These are phyloP conservation scores for Pleurotus djamor DNA, from an alignment of 768 basidiomycete genomes.

Conservation along the genomic window DNA sequence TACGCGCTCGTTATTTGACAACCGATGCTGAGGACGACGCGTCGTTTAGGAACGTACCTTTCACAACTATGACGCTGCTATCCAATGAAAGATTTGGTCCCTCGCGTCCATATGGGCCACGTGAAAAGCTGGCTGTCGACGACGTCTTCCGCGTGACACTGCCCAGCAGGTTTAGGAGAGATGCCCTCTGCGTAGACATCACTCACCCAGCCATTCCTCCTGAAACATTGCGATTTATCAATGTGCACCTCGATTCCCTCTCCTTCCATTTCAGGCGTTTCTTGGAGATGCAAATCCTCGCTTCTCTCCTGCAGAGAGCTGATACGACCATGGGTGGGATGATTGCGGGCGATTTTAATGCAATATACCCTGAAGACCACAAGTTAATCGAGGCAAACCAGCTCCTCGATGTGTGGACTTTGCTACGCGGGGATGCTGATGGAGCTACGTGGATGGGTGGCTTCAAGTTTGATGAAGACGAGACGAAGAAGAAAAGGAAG, in stretches of 20 bases:
- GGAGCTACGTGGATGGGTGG: slow-evolving; percentile 38
- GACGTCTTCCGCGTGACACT: slow-evolving; percentile 25
- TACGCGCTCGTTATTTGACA: slow-evolving; percentile 27
- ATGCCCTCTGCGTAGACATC: slow-evolving; percentile 35
- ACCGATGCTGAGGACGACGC: slow-evolving; percentile 36
- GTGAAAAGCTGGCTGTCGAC: slow-evolving; percentile 22
- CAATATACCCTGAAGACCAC: slow-evolving; percentile 33
- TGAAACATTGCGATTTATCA: slow-evolving; percentile 28
- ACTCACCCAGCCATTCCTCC: slow-evolving; percentile 17
- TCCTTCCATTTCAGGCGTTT: slow-evolving; percentile 19
- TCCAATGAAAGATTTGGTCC: slow-evolving; percentile 26
- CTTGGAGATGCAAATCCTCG: slow-evolving; percentile 29
- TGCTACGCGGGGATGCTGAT: slow-evolving; percentile 25
- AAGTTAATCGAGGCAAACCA: slow-evolving; percentile 29
- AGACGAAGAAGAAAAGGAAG: slow-evolving; percentile 24
- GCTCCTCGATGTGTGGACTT: slow-evolving; percentile 41
- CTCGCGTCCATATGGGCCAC: slow-evolving; percentile 15
- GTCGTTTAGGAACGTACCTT: slow-evolving; percentile 27
- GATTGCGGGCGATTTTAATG: slow-evolving; percentile 47
- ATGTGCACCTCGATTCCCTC: slow-evolving; percentile 34
- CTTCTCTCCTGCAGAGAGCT: slow-evolving; percentile 32
- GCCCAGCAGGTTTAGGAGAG: slow-evolving; percentile 32
- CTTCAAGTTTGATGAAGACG: slow-evolving; percentile 12
- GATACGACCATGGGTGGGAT: slow-evolving; percentile 36
- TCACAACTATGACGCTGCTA: slow-evolving; percentile 35